Base-by-base conservation (phyloP, 83 land plant species). In the Diphasiastrum complanatum region DNA sequence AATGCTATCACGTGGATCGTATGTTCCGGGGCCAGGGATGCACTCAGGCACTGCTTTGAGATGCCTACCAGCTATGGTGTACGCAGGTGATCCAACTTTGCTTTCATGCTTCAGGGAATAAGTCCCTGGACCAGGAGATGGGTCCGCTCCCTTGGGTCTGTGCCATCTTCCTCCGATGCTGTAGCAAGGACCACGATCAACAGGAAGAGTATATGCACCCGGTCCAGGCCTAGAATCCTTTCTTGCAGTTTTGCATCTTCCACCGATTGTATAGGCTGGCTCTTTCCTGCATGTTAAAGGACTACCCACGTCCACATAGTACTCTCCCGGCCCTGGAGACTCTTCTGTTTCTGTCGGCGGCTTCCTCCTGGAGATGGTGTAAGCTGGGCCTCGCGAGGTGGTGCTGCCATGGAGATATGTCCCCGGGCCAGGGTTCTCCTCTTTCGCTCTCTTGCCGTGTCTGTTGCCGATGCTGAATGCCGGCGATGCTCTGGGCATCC, bases 321-420 rank as follows among this genome's bases (percentile, higher is more conserved):
- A n/a, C n/a, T n/a, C n/a, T 55, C 59, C 59, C 10, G 59, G 59
- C 1, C 59, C 59, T 12, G 59, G 59, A 6, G 38, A 27, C 16
- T 55, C 59, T 26, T 10, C 16, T 12, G 35, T 14, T 16, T 27
- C 30, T 55, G 11, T 24, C 0, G 0, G 11, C 1, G 30, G 0
- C 27, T 30, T 24, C 35, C 27, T 55, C 35, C 59, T 12, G 14
- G 59, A 31, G 6, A 55, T 55, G 11, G 28, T 55, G 34, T 26
- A 55, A 11, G 59, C 20, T 16, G 59, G 59, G 14, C 59, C 34
- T 14, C n/a, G 45, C 12, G 12, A 14, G 20, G 27, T 14, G 11
- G 59, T 27, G 31, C 38, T 55, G 0, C 38, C 34, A 6, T 31
- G 28, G 6, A 35, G 30, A 30, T 55, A 55, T 12, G 59, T 27